Percentiles rank a stretch among this genome's conserved stretches.
Evolutionary conservation across 257 asterid genomes (phyloP).

Genomic region (Prunella vulgaris): DNA sequence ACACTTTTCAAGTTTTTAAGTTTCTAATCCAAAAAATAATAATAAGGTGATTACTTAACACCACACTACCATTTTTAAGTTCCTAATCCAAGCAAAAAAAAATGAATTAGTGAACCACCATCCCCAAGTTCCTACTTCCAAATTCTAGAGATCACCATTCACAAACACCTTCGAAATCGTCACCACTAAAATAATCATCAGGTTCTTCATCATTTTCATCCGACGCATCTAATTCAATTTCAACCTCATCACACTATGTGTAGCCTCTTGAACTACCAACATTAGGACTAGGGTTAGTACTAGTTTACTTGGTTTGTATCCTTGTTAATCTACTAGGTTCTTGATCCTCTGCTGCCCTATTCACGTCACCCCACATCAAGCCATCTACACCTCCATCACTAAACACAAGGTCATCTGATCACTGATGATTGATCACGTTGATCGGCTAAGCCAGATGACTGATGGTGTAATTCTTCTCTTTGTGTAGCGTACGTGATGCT

Average conservation of each 20-base stretch:
- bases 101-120: too few species aligned
- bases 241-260: background rate
- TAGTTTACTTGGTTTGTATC: background rate
- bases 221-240: background rate
- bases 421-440: too few species aligned
- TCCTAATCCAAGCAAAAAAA: too few species aligned
- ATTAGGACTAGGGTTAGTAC: background rate
- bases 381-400: background rate
- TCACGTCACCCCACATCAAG: background rate
- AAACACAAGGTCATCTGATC: background rate
- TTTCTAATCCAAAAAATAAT: too few species aligned
- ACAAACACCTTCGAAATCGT: background rate
- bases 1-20: too few species aligned
- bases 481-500: too few species aligned
- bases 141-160: background rate
- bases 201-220: background rate
- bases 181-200: background rate
- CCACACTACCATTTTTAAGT: too few species aligned
- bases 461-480: too few species aligned
- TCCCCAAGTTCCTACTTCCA: background rate
- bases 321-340: background rate
- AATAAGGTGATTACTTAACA: too few species aligned
- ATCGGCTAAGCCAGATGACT: too few species aligned
- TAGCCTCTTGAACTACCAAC: background rate
- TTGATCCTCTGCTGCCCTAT: background rate